Evolutionary conservation across 768 basidiomycete genomes (phyloP), one percentile per base, ranked within the genome.

Genomic region (Rhodosporidiobolus sp.): DNA sequence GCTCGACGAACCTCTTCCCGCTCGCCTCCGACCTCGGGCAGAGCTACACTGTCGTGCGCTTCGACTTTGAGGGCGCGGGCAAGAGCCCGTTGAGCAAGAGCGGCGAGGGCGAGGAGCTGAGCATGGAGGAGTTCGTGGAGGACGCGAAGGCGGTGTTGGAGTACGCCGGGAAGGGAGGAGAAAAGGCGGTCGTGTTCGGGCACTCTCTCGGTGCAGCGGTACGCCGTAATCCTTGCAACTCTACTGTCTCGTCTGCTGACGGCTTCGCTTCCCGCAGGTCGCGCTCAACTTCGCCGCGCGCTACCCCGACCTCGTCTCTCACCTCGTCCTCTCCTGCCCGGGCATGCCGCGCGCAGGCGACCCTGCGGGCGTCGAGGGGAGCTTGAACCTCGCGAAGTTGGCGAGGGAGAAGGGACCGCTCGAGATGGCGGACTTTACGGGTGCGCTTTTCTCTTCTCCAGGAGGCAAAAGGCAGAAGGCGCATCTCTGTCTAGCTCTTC

Each of bases 141-240:
- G 67, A 52, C 50, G 66, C 48, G 20, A 64, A 43, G 50, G 62
- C 17, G n/a, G 61, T 49, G 56, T 64, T 55, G 76, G 78, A 58
- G 46, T 48, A 6, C 3, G 46, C 56, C 9, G 65, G 65, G 30
- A 46, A 46, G 32, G 56, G 16, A 24, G 65, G 56, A 10, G 34
- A 46, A 45, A 38, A 28, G 19, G 56, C 46, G 8, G 46, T 49
- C n/a, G 22, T 65, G 10, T 65, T 57, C n/a, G 65, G 65, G 22
- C 65, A 65, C 32, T 57, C 55, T 9, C 20, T 65, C 17, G 65
- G 65, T 17, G 43, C 65, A 11, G 38, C 45, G 1, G 54, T 65
- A 12, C 19, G 55, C 30, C 34, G n/a, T n/a, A n/a, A n/a, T n/a
- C n/a, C n/a, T n/a, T 16, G 10, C 30, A 10, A 30, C 34, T 34